Evolutionary conservation across 1,139 yeast genomes (phyloP).

Genomic region (Blastobotrys capitulatus): DNA sequence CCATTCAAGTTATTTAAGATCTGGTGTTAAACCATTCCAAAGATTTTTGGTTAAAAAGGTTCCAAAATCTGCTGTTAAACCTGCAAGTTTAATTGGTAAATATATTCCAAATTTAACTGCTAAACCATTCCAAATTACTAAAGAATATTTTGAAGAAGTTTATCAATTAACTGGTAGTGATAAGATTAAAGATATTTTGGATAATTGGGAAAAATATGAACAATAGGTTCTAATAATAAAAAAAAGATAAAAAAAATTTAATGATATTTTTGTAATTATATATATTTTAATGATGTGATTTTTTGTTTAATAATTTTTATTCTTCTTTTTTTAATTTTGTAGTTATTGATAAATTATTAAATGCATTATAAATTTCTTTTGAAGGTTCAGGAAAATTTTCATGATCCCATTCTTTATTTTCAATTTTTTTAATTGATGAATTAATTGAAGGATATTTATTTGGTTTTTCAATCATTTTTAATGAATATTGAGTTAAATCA

Average conservation of each 20-base stretch:
- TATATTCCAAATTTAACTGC: slow-evolving; percentile 99
- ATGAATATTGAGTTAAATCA: slow-evolving; percentile 28
- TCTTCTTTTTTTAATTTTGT: too few species aligned
- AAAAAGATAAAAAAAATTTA: background rate
- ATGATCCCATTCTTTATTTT: background rate
- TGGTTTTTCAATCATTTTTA: slow-evolving; percentile 19
- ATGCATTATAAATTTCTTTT: slow-evolving; percentile 33
- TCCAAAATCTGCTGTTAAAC: slow-evolving; percentile 91
- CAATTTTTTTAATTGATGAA: slow-evolving; percentile 11
- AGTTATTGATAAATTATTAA: slow-evolving; percentile 31
- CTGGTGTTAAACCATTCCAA: slow-evolving; percentile 99
- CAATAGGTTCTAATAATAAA: slow-evolving; percentile 1
- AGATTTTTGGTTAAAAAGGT: slow-evolving; percentile 95
- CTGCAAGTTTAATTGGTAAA: slow-evolving; percentile 86
- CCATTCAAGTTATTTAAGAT: slow-evolving; percentile 96
- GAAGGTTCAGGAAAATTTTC: slow-evolving; percentile 20
- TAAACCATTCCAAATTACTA: slow-evolving; percentile 90
- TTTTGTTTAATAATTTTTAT: background rate
- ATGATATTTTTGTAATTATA: background rate
- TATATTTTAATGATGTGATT: background rate
- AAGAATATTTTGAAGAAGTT: slow-evolving; percentile 95
- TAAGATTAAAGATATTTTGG: slow-evolving; percentile 81
- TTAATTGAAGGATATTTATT: slow-evolving; percentile 21
- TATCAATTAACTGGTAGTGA: slow-evolving; percentile 87
- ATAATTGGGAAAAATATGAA: slow-evolving; percentile 88